A percentile compares a stretch with the other conserved stretches of the same genome.
Conservation (phyloP, 2,329 filamentous ascomycete genomes). For the Arthrobotrys entomopaga region DNA sequence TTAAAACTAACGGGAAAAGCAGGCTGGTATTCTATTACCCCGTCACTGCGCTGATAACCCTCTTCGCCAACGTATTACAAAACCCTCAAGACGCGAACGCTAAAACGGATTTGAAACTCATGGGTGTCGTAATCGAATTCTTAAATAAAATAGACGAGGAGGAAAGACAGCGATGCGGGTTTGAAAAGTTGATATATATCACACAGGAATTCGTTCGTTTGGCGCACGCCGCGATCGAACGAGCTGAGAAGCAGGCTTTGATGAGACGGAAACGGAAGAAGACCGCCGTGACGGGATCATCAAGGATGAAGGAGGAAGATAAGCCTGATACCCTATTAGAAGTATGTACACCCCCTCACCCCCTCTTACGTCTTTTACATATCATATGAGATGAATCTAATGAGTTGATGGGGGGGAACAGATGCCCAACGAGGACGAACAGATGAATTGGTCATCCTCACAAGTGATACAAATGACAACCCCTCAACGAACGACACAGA, state of each 20-base stretch:
- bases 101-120: constrained; percentile 85
- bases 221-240: constrained; percentile 87
- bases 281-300: constrained; percentile 6
- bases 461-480: neutral
- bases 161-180: constrained; percentile 68
- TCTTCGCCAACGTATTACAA: constrained; percentile 96
- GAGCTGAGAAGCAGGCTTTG: constrained; percentile 83
- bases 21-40: constrained; percentile 95
- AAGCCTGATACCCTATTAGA: constrained; percentile 26
- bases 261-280: constrained; percentile 85
- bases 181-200: constrained; percentile 87
- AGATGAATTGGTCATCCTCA: constrained; percentile 49
- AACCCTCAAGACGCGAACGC: constrained; percentile 91
- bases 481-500: constrained; percentile 4
- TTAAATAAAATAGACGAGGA: constrained; percentile 88
- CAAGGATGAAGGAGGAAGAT: constrained; percentile 34
- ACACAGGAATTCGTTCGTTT: constrained; percentile 97
- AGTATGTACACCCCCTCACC: neutral
- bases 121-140: constrained; percentile 93
- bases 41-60: constrained; percentile 89
- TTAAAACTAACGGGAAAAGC: constrained; percentile 46
- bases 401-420: constrained; percentile 2
- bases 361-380: neutral
- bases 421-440: constrained; percentile 41
- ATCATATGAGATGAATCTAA: neutral